These are phyloP conservation scores for Isatis lusitanica DNA, from an alignment of 441 rosid species.

Conservation along the genomic window DNA sequence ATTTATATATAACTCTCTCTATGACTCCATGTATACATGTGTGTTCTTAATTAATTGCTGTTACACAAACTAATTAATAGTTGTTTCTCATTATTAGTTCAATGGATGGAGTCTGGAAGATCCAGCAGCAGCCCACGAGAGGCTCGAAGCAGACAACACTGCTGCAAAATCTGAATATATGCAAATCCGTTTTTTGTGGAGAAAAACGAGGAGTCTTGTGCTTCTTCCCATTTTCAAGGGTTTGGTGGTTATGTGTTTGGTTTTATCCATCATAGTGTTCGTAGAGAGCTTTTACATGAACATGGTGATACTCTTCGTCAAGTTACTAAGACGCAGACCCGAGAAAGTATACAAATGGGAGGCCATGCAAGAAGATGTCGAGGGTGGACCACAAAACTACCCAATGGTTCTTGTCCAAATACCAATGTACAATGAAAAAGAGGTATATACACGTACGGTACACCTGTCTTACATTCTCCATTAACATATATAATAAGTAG, in stretches of 20 bases:
- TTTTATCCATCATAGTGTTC: slow-evolving; percentile 53
- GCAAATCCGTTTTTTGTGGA: slow-evolving; percentile 17
- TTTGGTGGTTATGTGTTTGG: slow-evolving; percentile 50
- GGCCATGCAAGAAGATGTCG: slow-evolving; percentile 58
- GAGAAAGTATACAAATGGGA: slow-evolving; percentile 65
- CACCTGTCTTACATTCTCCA: neutral
- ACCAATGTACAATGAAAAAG: slow-evolving; percentile 74
- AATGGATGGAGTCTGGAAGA: slow-evolving; percentile 36
- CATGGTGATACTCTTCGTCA: slow-evolving; percentile 44
- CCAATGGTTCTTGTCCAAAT: slow-evolving; percentile 70
- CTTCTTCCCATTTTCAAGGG: slow-evolving; percentile 36
- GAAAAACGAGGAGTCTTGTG: slow-evolving; percentile 26
- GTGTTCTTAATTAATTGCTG: neutral
- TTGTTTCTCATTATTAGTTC: slow-evolving; percentile 4
- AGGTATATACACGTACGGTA: slow-evolving; percentile 39
- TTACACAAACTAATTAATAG: neutral
- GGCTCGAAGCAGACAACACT: slow-evolving; percentile 23
- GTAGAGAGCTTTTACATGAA: slow-evolving; percentile 65
- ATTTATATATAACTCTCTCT: neutral
- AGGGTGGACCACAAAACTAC: slow-evolving; percentile 48
- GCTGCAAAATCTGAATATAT: slow-evolving; percentile 6
- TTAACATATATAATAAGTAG: neutral
- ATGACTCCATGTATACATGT: neutral
- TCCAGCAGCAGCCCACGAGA: neutral
- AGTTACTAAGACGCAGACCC: slow-evolving; percentile 46